phyloP scores from a whole-genome alignment of 306 rosid species.

The Parietaria judaica region DNA sequence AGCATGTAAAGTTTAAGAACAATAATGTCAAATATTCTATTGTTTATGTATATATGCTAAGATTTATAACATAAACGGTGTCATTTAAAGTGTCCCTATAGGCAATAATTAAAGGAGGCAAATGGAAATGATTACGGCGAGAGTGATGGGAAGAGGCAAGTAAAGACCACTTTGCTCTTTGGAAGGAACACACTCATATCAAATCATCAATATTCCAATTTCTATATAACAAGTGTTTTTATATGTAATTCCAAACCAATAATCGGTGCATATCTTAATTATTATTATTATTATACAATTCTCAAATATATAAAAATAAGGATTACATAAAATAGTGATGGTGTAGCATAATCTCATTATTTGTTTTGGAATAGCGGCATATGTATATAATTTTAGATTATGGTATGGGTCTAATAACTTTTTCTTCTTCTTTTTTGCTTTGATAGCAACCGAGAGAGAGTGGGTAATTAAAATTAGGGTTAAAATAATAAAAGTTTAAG shows the following conservation, averaged over 20 bases:
- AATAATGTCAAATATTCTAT: too few relatives aligned
- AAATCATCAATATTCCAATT: not conserved
- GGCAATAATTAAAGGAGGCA: constrained; percentile 10
- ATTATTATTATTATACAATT: not conserved
- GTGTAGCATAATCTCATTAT: too few relatives aligned
- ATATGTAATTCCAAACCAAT: constrained; percentile 22
- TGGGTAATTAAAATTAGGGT: too few relatives aligned
- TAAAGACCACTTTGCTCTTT: constrained; percentile 3
- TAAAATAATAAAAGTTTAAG: too few relatives aligned
- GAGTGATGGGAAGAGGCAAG: constrained; percentile 19
- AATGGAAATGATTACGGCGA: constrained; percentile 29
- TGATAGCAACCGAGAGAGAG: too few relatives aligned
- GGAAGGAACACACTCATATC: not conserved
- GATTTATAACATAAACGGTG: constrained; percentile 4
- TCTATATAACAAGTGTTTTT: constrained; percentile 11
- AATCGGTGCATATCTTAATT: constrained; percentile 30
- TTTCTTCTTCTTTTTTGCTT: too few relatives aligned
- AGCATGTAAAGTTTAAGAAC: not conserved
- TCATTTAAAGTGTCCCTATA: not conserved
- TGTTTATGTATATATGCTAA: too few relatives aligned
- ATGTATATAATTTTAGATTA: too few relatives aligned
- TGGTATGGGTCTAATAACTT: too few relatives aligned
- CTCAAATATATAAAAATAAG: too few relatives aligned
- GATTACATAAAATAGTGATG: too few relatives aligned
- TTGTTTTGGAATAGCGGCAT: too few relatives aligned